These are phyloP conservation scores for Omphalotus guepiniiformis DNA, from an alignment of 768 basidiomycete genomes.

Conservation along the genomic window DNA sequence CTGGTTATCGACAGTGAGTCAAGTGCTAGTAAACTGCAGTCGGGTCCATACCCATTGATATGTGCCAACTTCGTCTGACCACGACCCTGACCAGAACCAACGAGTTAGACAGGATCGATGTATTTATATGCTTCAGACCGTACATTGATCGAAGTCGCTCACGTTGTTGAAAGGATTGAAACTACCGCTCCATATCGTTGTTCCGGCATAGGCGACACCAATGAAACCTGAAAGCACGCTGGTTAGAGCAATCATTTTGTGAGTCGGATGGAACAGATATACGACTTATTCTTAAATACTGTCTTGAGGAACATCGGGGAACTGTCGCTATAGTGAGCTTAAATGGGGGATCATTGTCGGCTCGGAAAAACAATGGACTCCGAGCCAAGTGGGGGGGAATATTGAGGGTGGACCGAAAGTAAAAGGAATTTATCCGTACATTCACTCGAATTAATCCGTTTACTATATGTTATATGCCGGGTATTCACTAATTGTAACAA, in stretches of 20 bases:
- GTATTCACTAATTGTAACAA: background rate
- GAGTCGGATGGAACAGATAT: too few species aligned
- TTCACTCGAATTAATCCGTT: background rate
- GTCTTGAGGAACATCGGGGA: background rate
- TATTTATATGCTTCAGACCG: slow-evolving; percentile 11
- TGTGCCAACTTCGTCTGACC: slow-evolving; percentile 47
- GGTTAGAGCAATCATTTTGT: slow-evolving; percentile 1
- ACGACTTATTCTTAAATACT: too few species aligned
- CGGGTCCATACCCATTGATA: slow-evolving; percentile 49
- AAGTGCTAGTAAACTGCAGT: background rate
- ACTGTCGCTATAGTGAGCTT: background rate
- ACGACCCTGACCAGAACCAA: slow-evolving; percentile 39
- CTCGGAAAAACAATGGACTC: background rate
- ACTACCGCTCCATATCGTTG: slow-evolving; percentile 50
- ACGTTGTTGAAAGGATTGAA: slow-evolving; percentile 45
- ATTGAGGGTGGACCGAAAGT: slow-evolving; percentile 17
- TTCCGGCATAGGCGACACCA: slow-evolving; percentile 37
- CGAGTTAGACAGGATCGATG: slow-evolving; percentile 5
- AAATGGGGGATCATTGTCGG: slow-evolving; percentile 5
- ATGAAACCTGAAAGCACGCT: slow-evolving; percentile 15
- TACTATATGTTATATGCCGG: background rate
- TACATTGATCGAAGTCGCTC: slow-evolving; percentile 51
- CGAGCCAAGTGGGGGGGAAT: slow-evolving; percentile 19
- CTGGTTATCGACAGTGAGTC: slow-evolving; percentile 15
- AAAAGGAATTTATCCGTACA: background rate